Evolutionary conservation across 139 green algal genomes (phyloP), one percentile per base, ranked within the genome.

Genomic region (Chlamydomonas asymmetrica): DNA sequence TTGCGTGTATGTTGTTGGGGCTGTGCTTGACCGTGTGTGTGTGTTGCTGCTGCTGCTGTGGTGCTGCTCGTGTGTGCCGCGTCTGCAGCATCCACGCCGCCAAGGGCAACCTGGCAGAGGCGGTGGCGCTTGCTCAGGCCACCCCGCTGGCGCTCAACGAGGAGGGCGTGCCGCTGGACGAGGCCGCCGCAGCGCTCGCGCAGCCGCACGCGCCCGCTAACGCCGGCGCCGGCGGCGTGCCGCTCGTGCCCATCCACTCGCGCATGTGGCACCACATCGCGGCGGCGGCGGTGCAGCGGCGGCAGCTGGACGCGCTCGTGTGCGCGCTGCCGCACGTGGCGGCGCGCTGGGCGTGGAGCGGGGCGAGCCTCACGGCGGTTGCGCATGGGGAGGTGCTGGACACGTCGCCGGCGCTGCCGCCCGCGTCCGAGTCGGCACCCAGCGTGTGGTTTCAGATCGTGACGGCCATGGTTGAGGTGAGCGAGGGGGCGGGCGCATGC

Each of bases 261-360:
- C 48, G 56, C 49, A 75, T 75, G 68, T 75, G 68, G 68, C 68
- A 54, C 4, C 52, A 54, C n/a, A 54, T 75, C n/a, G 68, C 68
- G 13, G 37, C 57, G n/a, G 68, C 68, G 27, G 68, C 68, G 23
- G 45, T 75, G 2, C 38, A 54, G 23, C 22, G n/a, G 2, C 39
- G 68, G 5, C 38, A 75, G n/a, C 39, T 54, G 1, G 16, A 5
- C 13, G 68, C 49, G 27, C 31, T 75, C 38, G 10, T 75, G n/a
- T 66, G 52, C 1, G 68, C 68, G 27, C 40, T 75, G 52, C 68
- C 52, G 32, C 54, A 54, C 8, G 68, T 75, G 3, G n/a, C n/a
- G n/a, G n/a, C n/a, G n/a, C n/a, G n/a, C n/a, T n/a, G n/a, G n/a
- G n/a, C n/a, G n/a, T n/a, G n/a, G n/a, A n/a, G n/a, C n/a, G n/a